phyloP scores from a whole-genome alignment of 140 eudicot genomes.

The Oenanthe javanica region DNA sequence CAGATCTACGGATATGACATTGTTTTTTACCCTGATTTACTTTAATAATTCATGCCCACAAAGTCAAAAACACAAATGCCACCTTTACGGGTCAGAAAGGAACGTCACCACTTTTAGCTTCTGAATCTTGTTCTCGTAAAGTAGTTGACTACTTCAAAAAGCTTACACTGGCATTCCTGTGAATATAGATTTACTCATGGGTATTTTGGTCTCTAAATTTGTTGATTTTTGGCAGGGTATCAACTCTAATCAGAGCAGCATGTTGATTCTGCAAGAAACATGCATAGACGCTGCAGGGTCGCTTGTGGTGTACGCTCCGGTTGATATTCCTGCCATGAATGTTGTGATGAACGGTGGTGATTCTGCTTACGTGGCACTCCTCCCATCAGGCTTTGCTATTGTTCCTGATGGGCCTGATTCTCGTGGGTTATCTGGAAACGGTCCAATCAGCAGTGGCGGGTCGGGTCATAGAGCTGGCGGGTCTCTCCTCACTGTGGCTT shows the following conservation, averaged over 20 bases:
- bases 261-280: conserved; percentile 90
- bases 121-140: conserved; percentile 13
- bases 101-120: conserved; percentile 36
- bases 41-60: conserved; percentile 10
- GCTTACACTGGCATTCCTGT: conserved; percentile 22
- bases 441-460: conserved; percentile 21
- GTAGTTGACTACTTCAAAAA: neutral
- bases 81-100: conserved; percentile 39
- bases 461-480: conserved; percentile 40
- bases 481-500: conserved; percentile 82
- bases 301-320: conserved; percentile 94
- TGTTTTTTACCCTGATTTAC: conserved; percentile 7
- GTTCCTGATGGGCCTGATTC: conserved; percentile 70
- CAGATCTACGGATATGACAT: neutral
- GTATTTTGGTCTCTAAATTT: neutral
- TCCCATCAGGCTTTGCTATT: conserved; percentile 90
- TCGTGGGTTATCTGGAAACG: conserved; percentile 31
- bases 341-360: conserved; percentile 99
- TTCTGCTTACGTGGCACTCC: conserved; percentile 84
- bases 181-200: neutral
- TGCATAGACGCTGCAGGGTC: conserved; percentile 89
- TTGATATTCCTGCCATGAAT: conserved; percentile 94
- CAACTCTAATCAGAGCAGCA: conserved; percentile 77
- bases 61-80: conserved; percentile 55
- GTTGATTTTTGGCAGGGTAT: conserved; percentile 41